Evolutionary conservation across 805 yeast species (phyloP), one percentile per base, ranked within the genome.

Genomic region (Starmerella apicola): DNA sequence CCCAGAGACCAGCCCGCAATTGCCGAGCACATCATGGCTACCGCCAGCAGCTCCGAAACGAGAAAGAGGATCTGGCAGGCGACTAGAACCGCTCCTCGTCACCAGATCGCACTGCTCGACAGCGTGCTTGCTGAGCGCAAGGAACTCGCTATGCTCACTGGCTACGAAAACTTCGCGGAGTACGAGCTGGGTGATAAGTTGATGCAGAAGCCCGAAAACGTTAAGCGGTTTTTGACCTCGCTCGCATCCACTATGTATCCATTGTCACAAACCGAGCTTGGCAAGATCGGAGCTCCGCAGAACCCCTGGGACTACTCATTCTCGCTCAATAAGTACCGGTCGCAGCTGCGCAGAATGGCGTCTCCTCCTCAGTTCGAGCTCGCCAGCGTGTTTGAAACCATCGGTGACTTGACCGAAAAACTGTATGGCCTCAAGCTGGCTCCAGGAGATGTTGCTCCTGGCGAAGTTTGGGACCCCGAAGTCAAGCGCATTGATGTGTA

Each of bases 261-360:
- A 0, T 70, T 70, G 16, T 81, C 91, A 0, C 57, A 66, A 4
- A 51, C 60, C 4, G 96, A 88, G 58, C 52, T 85, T 9, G 67
- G 71, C 21, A 55, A 61, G 9, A 34, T 64, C 34, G 59, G 60
- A 7, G 57, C 59, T 10, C 43, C 40, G 3, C 15, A 18, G 3
- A 34, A 47, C 44, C 95, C 95, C 1, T 91, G 97, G 97, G 97
- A 91, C 58, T 70, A 94, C 45, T 94, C 85, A 47, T 86, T 71
- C 53, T 69, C 62, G 44, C 54, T 66, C 9, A 47, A 65, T n/a
- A 51, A 62, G 39, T 49, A 50, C 33, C 36, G 52, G 51, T 15
- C 43, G 46, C 24, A 41, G 54, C 34, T 48, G 57, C 59, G 34
- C 56, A 51, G 32, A 68, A 29, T 17, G 27, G 40, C 66, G 72